Evolutionary conservation across 805 yeast genomes (phyloP), one percentile per base, ranked within the genome.

Genomic region (Ogataea nitratoaversa): DNA sequence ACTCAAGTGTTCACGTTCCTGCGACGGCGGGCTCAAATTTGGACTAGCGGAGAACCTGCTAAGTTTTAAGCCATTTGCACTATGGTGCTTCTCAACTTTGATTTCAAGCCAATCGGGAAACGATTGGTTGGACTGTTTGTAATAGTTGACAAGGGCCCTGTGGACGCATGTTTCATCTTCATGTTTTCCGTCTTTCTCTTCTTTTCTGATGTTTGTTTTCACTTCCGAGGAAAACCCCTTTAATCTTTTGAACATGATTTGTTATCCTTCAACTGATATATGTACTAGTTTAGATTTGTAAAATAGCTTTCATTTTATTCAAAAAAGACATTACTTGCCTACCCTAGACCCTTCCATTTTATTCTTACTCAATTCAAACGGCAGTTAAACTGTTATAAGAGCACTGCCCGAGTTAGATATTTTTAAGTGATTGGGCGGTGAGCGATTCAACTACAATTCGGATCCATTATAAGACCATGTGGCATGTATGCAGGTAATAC

Each of bases 91-190:
- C 22, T 30, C 44, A 12, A 29, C 40, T 19, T 23, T 24, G 14
- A 36, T 45, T n/a, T 43, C 50, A 19, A 62, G 40, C 67, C 66
- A 65, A 3, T 50, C 52, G 0, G 70, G 70, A 7, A 41, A 29
- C 7, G 37, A 39, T 12, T 36, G 29, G 14, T 53, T 53, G 13
- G 42, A 43, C 13, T 51, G 50, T 17, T 46, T 44, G 43, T 53
- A 65, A 37, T 42, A 60, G 19, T 46, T 53, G 9, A 60, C 48
- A 24, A 65, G 34, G 0, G 68, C 59, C 20, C 46, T 50, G 33
- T 60, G 62, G 1, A 65, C 62, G 27, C 57, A 51, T 0, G 70
- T 65, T 19, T 59, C 62, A 12, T 54, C 52, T 36, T 62, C 67
- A 2, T 49, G 42, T 14, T 47, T 53, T 4, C 68, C 67, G 42